Evolutionary conservation across 1,284 basidiomycete species (phyloP).

Genomic region (Rhodofomes roseus): DNA sequence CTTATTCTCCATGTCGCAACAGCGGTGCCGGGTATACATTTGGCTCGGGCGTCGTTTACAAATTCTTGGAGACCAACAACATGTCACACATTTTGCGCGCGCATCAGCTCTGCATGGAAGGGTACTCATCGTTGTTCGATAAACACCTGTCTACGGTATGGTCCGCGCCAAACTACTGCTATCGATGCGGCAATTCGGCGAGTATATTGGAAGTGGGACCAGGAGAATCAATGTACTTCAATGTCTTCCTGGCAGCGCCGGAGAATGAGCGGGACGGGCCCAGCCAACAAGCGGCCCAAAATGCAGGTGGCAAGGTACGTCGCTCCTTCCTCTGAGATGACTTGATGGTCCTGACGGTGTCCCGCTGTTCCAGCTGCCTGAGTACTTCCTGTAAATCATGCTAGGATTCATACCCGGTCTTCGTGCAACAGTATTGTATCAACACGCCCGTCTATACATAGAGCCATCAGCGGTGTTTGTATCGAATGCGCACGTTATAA

Average conservation of each 20-base stretch:
- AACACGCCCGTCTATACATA: not conserved
- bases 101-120: slow-evolving; percentile 99
- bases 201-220: slow-evolving; percentile 96
- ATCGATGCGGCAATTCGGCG: slow-evolving; percentile 96
- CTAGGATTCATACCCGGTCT: slow-evolving; percentile 14
- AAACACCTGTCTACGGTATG: slow-evolving; percentile 96
- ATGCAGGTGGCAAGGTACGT: slow-evolving; percentile 63
- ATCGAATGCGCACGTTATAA: not conserved
- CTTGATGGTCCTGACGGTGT: not conserved
- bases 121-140: slow-evolving; percentile 93
- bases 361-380: slow-evolving; percentile 47
- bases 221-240: slow-evolving; percentile 88
- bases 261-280: slow-evolving; percentile 93
- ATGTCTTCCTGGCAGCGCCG: slow-evolving; percentile 97
- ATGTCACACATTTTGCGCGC: slow-evolving; percentile 98
- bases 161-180: slow-evolving; percentile 99
- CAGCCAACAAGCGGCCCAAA: slow-evolving; percentile 67
- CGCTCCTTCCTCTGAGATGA: not conserved
- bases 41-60: slow-evolving; percentile 97
- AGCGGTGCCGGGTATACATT: slow-evolving; percentile 99
- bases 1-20: slow-evolving; percentile 16
- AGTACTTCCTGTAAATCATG: slow-evolving; percentile 58
- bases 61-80: slow-evolving; percentile 91
- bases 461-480: not conserved
- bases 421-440: slow-evolving; percentile 4